Evolutionary conservation across 352 stramenopile species (phyloP).

Genomic region (Pythium rishiriense): DNA sequence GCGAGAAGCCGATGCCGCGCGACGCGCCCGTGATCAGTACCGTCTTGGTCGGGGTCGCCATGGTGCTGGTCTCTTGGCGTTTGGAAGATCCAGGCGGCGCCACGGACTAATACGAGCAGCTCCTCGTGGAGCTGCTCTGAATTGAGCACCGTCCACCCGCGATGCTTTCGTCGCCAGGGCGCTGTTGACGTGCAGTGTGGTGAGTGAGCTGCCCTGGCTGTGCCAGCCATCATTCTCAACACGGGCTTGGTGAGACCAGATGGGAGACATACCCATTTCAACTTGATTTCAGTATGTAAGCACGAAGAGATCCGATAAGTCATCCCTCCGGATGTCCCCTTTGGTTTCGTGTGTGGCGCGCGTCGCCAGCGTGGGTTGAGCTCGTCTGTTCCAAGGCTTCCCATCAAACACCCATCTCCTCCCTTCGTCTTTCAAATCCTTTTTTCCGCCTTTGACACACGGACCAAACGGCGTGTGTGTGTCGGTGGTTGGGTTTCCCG

Average conservation of each 20-base stretch:
- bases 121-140: slow-evolving; percentile 1
- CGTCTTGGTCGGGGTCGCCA: slow-evolving; percentile 24
- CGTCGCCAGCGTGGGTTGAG: not conserved
- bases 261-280: slow-evolving; percentile 3
- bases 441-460: not conserved
- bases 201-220: slow-evolving; percentile 5
- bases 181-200: not conserved
- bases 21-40: slow-evolving; percentile 38
- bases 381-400: not conserved
- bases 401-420: slow-evolving; percentile 5
- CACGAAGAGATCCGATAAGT: not conserved
- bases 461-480: not conserved
- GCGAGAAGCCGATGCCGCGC: slow-evolving; percentile 34
- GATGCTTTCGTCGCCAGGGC: slow-evolving; percentile 8
- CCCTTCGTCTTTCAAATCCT: not conserved
- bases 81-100: not conserved
- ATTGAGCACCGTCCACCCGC: slow-evolving; percentile 10
- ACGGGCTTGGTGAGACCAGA: slow-evolving; percentile 10
- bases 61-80: not conserved
- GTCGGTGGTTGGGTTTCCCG: not conserved
- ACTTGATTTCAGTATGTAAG: slow-evolving; percentile 1
- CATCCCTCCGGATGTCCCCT: slow-evolving; percentile 10
- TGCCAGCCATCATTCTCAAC: slow-evolving; percentile 14
- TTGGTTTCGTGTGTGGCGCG: slow-evolving; percentile 20
- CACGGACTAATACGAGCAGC: not conserved